Conservation (phyloP, 1,284 basidiomycete genomes). For the Puccinia coronata region DNA sequence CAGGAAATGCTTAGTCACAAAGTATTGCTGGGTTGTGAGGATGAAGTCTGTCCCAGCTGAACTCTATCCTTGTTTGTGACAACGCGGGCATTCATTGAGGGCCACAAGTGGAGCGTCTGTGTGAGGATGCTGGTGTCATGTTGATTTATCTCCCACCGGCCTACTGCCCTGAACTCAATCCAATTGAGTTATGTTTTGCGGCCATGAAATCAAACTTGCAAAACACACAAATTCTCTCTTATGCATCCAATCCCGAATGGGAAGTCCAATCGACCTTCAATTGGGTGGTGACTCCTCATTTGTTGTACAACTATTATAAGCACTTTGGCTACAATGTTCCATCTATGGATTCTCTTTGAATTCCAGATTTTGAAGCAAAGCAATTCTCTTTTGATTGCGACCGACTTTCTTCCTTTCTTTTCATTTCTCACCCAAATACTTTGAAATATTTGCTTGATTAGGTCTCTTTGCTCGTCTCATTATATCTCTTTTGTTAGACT, state of each 20-base stretch:
- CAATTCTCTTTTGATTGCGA: not conserved
- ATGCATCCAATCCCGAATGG: not conserved
- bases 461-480: too few relatives aligned
- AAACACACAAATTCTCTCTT: not conserved
- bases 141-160: conserved; percentile 19
- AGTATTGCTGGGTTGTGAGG: not conserved
- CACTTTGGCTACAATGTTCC: not conserved
- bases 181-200: conserved; percentile 29
- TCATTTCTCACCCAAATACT: too few relatives aligned
- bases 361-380: too few relatives aligned
- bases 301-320: not conserved
- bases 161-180: conserved; percentile 35
- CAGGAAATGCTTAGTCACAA: not conserved
- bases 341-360: too few relatives aligned
- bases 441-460: too few relatives aligned
- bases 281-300: not conserved
- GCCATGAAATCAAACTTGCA: not conserved
- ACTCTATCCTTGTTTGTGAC: not conserved
- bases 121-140: not conserved
- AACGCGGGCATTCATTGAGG: not conserved
- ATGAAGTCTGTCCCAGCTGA: not conserved
- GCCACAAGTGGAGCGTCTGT: not conserved
- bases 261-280: not conserved
- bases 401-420: too few relatives aligned
- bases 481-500: too few relatives aligned